A percentile compares a stretch with the other conserved stretches of the same genome.
Conservation (phyloP, 2,329 filamentous ascomycete genomes). For the Monilinia fructigena region DNA sequence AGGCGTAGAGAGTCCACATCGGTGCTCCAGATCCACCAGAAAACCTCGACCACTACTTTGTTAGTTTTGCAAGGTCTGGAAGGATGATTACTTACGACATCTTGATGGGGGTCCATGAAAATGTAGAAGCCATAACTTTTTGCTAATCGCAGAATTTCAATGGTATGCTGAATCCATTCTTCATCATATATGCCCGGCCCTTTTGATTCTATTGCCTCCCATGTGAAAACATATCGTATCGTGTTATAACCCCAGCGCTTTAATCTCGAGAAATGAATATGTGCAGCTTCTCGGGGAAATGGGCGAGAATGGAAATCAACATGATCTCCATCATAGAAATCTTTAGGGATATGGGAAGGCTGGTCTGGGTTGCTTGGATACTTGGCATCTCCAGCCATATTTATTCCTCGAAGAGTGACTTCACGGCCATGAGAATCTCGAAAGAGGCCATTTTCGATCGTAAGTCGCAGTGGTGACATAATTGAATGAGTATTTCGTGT, state of each 20-base stretch:
- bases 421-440: slow-evolving; percentile 79
- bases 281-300: slow-evolving; percentile 79
- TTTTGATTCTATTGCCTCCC: slow-evolving; percentile 95
- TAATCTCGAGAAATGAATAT: slow-evolving; percentile 80
- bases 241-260: slow-evolving; percentile 93
- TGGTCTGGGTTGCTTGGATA: slow-evolving; percentile 77
- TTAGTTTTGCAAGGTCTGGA: slow-evolving; percentile 25
- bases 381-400: slow-evolving; percentile 88
- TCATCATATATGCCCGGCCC: slow-evolving; percentile 93
- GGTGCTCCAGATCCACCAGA: slow-evolving; percentile 93
- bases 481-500: neutral
- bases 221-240: slow-evolving; percentile 94
- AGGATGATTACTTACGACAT: slow-evolving; percentile 66
- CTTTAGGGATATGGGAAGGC: slow-evolving; percentile 72
- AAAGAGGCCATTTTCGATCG: slow-evolving; percentile 83
- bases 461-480: slow-evolving; percentile 75
- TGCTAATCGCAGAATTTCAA: slow-evolving; percentile 76
- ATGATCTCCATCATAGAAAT: slow-evolving; percentile 90
- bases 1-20: slow-evolving; percentile 96
- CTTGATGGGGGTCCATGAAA: slow-evolving; percentile 98
- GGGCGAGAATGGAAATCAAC: slow-evolving; percentile 87
- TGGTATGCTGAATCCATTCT: slow-evolving; percentile 87
- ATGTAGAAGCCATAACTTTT: slow-evolving; percentile 92
- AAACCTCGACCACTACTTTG: slow-evolving; percentile 76
- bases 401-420: slow-evolving; percentile 88